Evolutionary conservation across 169 alveolate genomes (phyloP).

Genomic region (Plasmodium fragile): DNA sequence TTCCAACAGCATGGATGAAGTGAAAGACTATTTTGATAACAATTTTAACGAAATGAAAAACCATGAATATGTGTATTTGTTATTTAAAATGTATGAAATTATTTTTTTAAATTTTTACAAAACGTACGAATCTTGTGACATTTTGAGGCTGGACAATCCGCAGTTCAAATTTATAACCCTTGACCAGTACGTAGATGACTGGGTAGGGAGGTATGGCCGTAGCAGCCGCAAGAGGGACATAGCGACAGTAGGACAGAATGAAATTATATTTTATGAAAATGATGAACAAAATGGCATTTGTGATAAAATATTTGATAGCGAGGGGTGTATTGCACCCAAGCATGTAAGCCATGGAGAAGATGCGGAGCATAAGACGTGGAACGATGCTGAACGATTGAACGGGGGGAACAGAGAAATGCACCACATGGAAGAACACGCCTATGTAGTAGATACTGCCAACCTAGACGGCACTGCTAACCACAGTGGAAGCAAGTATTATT

Average conservation of each 20-base stretch:
- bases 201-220: neutral
- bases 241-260: neutral
- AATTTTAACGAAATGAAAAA: conserved; percentile 53
- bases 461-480: neutral
- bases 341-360: neutral
- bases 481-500: neutral
- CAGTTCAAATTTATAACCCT: conserved; percentile 29
- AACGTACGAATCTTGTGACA: conserved; percentile 21
- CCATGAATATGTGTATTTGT: conserved; percentile 40
- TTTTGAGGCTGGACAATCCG: conserved; percentile 42
- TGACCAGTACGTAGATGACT: conserved; percentile 23
- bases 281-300: neutral
- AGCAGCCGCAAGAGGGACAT: neutral
- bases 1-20: conserved; percentile 30
- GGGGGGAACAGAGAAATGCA: neutral
- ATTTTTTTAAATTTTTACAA: conserved; percentile 34
- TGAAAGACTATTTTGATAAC: conserved; percentile 24
- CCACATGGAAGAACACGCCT: neutral
- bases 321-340: neutral
- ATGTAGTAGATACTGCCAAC: neutral
- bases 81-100: conserved; percentile 73
- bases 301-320: neutral
- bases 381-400: neutral
- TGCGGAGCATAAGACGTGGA: neutral
- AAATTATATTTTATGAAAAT: conserved; percentile 11